Conservation (phyloP, 2,329 filamentous ascomycete genomes). For the Emmonsiellopsis sp. region DNA sequence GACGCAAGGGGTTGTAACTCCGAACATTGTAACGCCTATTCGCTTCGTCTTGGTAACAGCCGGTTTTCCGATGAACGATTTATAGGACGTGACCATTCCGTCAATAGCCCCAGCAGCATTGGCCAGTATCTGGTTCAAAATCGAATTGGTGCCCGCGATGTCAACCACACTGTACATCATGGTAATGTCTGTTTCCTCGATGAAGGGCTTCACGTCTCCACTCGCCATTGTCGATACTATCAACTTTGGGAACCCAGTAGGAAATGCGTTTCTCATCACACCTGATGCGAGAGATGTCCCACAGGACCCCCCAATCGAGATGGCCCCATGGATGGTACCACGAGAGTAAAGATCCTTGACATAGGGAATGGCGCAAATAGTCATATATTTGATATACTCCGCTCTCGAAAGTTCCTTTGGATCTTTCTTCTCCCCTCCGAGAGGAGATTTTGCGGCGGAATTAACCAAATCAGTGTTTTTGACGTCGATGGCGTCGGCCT, state of each 20-base stretch:
- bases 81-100: conserved; percentile 47
- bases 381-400: conserved; percentile 50
- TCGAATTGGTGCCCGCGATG: conserved; percentile 54
- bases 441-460: conserved; percentile 17
- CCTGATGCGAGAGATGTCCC: conserved; percentile 52
- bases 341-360: conserved; percentile 32
- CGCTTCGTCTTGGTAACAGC: conserved; percentile 30
- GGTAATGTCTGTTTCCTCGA: conserved; percentile 59
- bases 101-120: conserved; percentile 56
- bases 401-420: conserved; percentile 39
- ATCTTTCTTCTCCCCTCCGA: conserved; percentile 11
- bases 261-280: conserved; percentile 52
- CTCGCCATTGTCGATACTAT: conserved; percentile 62
- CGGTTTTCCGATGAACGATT: conserved; percentile 4
- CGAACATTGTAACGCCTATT: conserved; percentile 64
- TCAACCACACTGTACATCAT: conserved; percentile 66
- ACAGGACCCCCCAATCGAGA: conserved; percentile 54
- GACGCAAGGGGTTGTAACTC: conserved; percentile 60
- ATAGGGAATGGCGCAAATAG: conserved; percentile 34
- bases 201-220: conserved; percentile 54
- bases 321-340: conserved; percentile 43
- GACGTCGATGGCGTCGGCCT: conserved; percentile 40
- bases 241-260: conserved; percentile 59
- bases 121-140: conserved; percentile 48
- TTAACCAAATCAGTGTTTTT: conserved; percentile 34